Evolutionary conservation across 208 protist genomes (phyloP).

Genomic region (Trypanosoma brucei): DNA sequence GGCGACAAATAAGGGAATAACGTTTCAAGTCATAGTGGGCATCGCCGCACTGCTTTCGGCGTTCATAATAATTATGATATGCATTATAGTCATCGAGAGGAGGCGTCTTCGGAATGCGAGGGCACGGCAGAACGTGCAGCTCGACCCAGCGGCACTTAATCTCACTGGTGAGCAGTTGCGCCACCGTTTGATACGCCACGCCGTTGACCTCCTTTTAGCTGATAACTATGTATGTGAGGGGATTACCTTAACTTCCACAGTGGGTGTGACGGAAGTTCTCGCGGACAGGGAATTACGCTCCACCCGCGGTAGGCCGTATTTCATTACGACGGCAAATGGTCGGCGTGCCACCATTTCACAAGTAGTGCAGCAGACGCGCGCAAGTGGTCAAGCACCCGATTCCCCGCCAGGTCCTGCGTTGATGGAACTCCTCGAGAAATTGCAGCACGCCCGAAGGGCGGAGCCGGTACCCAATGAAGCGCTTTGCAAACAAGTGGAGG

Average conservation of each 20-base stretch:
- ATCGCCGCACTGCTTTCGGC: no score
- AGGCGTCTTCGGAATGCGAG: slow-evolving; percentile 19
- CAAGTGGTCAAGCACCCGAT: background rate
- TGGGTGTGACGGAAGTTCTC: background rate
- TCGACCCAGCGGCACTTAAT: background rate
- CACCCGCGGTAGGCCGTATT: background rate
- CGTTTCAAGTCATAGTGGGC: no score
- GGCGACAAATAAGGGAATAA: no score
- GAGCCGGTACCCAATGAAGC: background rate
- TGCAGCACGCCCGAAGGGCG: background rate
- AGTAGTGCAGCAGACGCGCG: background rate
- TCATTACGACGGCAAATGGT: background rate
- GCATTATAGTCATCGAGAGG: no score
- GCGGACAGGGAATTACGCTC: slow-evolving; percentile 1
- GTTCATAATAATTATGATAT: no score
- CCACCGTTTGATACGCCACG: background rate
- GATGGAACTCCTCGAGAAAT: background rate
- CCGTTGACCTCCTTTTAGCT: background rate
- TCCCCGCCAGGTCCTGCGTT: background rate
- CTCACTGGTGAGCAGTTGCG: background rate
- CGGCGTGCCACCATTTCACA: background rate
- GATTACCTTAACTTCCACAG: background rate
- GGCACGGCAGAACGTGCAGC: background rate
- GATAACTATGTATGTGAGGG: background rate
- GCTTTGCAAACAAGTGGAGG: background rate